phyloP scores from a whole-genome alignment of 1,139 yeast genomes.

The Taiozyma onychis region DNA sequence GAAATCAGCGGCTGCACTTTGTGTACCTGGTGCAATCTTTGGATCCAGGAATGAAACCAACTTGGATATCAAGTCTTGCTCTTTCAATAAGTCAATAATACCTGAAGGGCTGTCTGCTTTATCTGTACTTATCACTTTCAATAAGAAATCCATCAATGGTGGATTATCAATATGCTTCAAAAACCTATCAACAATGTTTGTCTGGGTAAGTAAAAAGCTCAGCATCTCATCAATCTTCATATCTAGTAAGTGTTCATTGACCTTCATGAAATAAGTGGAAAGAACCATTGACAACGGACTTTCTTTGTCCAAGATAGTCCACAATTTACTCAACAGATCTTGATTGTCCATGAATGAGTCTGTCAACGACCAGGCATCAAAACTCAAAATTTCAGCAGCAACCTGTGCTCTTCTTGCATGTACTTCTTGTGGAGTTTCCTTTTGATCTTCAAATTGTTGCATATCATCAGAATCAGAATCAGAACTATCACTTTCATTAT shows the following conservation, averaged over 20 bases:
- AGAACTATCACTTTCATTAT: constrained; percentile 16
- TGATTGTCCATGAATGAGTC: constrained; percentile 83
- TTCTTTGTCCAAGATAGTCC: constrained; percentile 69
- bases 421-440: constrained; percentile 45
- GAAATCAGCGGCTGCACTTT: constrained; percentile 94
- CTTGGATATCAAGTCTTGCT: constrained; percentile 47
- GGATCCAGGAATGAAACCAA: constrained; percentile 50
- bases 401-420: constrained; percentile 72
- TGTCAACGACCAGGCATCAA: constrained; percentile 93
- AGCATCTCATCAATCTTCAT: constrained; percentile 85
- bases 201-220: constrained; percentile 46
- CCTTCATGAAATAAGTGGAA: constrained; percentile 88
- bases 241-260: constrained; percentile 87
- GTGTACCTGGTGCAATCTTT: constrained; percentile 53
- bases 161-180: constrained; percentile 54
- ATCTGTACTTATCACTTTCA: constrained; percentile 59
- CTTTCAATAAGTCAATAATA: constrained; percentile 45
- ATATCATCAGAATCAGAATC: constrained; percentile 28
- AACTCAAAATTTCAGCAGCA: constrained; percentile 85
- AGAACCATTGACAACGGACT: constrained; percentile 66
- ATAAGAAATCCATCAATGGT: constrained; percentile 69
- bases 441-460: constrained; percentile 24
- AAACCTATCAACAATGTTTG: constrained; percentile 49
- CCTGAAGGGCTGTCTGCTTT: constrained; percentile 62
- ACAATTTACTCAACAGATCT: constrained; percentile 58